Conservation (phyloP, 2,329 filamentous ascomycete genomes). For the Colletotrichum ledebouriae region DNA sequence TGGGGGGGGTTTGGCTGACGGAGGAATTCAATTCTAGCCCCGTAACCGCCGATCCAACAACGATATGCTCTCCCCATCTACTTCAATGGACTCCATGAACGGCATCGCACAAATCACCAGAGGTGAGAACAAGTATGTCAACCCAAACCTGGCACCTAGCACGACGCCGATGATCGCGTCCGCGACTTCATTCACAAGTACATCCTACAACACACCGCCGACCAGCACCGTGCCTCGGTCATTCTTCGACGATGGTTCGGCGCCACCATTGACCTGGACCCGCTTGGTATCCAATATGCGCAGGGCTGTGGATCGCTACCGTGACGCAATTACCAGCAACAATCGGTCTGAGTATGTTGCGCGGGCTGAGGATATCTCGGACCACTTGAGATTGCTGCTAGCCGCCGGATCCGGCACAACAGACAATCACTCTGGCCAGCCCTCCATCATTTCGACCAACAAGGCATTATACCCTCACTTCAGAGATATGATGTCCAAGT, state of each 20-base stretch:
- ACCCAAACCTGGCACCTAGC: conserved; percentile 51
- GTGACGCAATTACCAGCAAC: conserved; percentile 86
- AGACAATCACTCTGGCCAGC: conserved; percentile 98
- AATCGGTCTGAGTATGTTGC: conserved; percentile 92
- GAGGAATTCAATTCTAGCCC: conserved; percentile 55
- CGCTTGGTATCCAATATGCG: conserved; percentile 94
- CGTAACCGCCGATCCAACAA: conserved; percentile 75
- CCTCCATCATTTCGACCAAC: conserved; percentile 99
- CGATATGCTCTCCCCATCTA: conserved; percentile 84
- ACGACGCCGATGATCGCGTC: conserved; percentile 67
- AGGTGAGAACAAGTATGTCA: conserved; percentile 69
- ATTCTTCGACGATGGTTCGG: conserved; percentile 91
- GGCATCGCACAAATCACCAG: conserved; percentile 72
- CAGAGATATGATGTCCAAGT: conserved; percentile 99
- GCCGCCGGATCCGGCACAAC: conserved; percentile 96
- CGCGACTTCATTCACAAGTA: conserved; percentile 73
- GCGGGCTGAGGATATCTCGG: conserved; percentile 96
- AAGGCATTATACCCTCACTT: conserved; percentile 98
- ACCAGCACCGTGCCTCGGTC: conserved; percentile 78
- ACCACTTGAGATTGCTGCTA: conserved; percentile 92
- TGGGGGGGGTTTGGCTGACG: conserved; percentile 22
- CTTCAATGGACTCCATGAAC: conserved; percentile 92
- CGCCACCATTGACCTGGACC: conserved; percentile 88
- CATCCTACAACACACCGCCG: conserved; percentile 68
- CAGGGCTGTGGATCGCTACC: conserved; percentile 87